phyloP scores from a whole-genome alignment of 257 asterid species.

The Capsicum pubescens region DNA sequence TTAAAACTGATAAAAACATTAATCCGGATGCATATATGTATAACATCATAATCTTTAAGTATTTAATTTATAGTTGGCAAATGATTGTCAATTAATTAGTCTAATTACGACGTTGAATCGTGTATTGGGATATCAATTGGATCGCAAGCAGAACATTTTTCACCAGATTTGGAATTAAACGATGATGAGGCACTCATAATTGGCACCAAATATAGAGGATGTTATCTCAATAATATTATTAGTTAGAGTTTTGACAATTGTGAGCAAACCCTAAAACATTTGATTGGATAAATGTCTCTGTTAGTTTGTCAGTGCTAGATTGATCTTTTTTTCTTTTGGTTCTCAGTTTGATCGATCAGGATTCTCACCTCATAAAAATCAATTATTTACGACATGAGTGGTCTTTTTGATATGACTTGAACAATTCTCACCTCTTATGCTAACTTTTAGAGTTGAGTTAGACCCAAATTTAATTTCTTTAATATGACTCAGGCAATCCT shows the following conservation, averaged over 20 bases:
- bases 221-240: background rate
- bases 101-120: background rate
- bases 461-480: no score
- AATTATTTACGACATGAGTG: no score
- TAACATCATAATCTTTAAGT: background rate
- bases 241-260: background rate
- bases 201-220: background rate
- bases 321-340: background rate
- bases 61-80: background rate
- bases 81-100: background rate
- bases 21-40: background rate
- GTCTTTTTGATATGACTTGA: no score
- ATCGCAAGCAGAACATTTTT: background rate
- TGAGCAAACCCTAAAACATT: background rate
- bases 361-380: no score
- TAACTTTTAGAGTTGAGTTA: no score
- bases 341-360: no score
- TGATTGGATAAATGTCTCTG: background rate
- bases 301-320: background rate
- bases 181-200: background rate
- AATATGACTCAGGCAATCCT: no score
- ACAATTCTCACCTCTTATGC: no score
- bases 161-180: slow-evolving; percentile 15
- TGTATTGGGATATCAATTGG: background rate
- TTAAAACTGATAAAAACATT: background rate